Base-by-base conservation (phyloP, 2,329 filamentous ascomycete genomes). In the Neonectria magnoliae region DNA sequence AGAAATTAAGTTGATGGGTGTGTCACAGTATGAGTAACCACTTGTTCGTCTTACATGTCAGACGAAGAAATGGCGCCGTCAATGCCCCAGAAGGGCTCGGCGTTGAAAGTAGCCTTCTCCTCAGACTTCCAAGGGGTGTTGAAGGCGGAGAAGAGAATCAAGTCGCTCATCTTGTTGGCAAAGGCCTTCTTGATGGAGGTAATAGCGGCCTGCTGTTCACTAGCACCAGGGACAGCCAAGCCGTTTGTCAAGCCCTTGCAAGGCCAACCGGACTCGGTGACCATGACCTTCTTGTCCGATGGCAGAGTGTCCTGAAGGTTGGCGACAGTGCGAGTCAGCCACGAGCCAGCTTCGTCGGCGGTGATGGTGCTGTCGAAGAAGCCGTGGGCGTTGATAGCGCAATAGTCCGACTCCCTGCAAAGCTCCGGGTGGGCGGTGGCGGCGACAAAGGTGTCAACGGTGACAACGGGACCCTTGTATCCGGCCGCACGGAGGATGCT, bases 181-280 rank as follows among this genome's bases (percentile, higher is more conserved):
- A 93, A 93, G 2, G 83, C 81, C 41, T 76, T 73, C 76, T 86
- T 87, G 73, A 97, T 87, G 25, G 89, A 90, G 6, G 80, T 76
- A 38, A 97, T 77, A 11, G 93, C 93, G 22, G 78, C 76, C 11
- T 81, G 76, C 77, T 97, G 93, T 69, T 94, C 88, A 11, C 83
- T 80, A n/a, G 81, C 72, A 13, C 88, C 88, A 0, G 93, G 91
- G 2, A 94, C 81, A n/a, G 93, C 93, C 18, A 76, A 74, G 2
- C 88, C 87, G 75, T 96, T 94, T 57, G 83, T 65, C 13, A 81
- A 70, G 18, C 93, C 93, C 69, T 87, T 78, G 76, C 87, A 89
- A 45, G 93, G 93, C 93, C 93, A 97, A 55, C 94, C 94, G 3
- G 91, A 90, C 82, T 97, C 94, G 1, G 92, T 93, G 70, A 97